Base-by-base conservation (phyloP, 2,329 filamentous ascomycete species). In the Grosmannia penicillata region DNA sequence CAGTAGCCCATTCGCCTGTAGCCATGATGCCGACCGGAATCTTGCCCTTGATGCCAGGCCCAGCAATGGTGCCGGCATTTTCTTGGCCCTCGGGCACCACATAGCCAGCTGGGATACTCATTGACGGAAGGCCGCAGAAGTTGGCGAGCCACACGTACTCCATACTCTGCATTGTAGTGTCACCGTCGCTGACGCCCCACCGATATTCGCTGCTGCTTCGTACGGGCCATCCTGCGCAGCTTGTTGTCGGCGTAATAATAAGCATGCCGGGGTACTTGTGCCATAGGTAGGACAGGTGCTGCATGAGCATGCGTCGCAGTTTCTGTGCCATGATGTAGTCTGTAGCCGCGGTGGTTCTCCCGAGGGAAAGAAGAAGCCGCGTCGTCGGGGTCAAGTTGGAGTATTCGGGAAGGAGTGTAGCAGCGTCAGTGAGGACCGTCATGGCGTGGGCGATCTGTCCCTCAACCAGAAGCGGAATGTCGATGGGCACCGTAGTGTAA, bases 391-490 rank as follows among this genome's bases (percentile, higher is more conserved):
- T 72, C 28, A 79, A 60, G 19, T 65, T 61, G 6, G 55, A 49
- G 1, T 65, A 58, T 4, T 38, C 36, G 4, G 62, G 42, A 56
- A 71, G 48, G 14, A 68, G 46, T 1, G 63, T 61, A 2, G 64
- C 57, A 1, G 56, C 65, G 30, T 87, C 81, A 8, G 70, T 67
- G 38, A 87, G 69, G 44, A 86, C 81, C 1, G 81, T 83, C 44
- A 87, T 56, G 18, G 78, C 76, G 54, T 87, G 82, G 0, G 81
- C 80, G 17, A 73, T 66, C 54, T 85, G 79, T 18, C 77, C 79
- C 48, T 82, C 69, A 10, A 64, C 51, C 1, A 74, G 47, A 21
- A 73, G 63, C 0, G 76, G 75, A 35, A 80, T 68, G 4, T 61
- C 59, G 43, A 80, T 69, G 26, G 71, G 61, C 3, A 78, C 57